Evolutionary conservation across 176 grass and related monocot species (phyloP), one percentile per base, ranked within the genome.

Genomic region (Lolium rigidum): DNA sequence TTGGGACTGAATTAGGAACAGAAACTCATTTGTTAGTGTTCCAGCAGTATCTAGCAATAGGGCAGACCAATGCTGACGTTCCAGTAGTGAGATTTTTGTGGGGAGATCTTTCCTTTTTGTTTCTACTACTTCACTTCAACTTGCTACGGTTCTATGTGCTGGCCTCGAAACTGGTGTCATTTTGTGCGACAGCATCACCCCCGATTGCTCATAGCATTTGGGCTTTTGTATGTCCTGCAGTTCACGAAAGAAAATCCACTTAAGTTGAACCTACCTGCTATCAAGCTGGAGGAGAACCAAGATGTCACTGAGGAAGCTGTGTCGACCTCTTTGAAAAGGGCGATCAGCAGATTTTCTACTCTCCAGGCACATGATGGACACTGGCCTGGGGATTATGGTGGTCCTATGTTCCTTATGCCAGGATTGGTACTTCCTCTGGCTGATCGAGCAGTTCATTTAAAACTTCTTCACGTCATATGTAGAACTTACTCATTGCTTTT

Each of bases 321-420:
- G 25, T 21, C 18, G 3, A 83, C 70, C 66, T 79, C 90, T 24
- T 83, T 98, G 76, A 95, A 87, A 88, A 93, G 86, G 77, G 93
- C 89, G 18, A 92, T 95, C 21, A 85, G 76, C 21, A 84, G 90
- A 24, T 82, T 59, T 55, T 93, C 93, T 87, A 93, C 91, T 47
- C 83, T 98, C 8, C 93, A 98, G 87, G 82, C 92, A 79, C 87
- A 95, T 68, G 93, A 98, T 91, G 93, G 93, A 37, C 93, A 95
- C 87, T 98, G 93, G 95, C 80, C 93, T 54, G 91, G 95, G 63
- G 95, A 95, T 85, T 95, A 88, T 74, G 95, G 87, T 21, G 95
- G 95, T 3, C 93, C 95, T 47, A 90, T 98, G 95, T 95, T 95
- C 83, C 89, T 92, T 76, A 80, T 98, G 91, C 95, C 91, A 55